Evolutionary conservation across 2,329 filamentous ascomycete species (phyloP).

Genomic region (Cryphonectria radicalis): DNA sequence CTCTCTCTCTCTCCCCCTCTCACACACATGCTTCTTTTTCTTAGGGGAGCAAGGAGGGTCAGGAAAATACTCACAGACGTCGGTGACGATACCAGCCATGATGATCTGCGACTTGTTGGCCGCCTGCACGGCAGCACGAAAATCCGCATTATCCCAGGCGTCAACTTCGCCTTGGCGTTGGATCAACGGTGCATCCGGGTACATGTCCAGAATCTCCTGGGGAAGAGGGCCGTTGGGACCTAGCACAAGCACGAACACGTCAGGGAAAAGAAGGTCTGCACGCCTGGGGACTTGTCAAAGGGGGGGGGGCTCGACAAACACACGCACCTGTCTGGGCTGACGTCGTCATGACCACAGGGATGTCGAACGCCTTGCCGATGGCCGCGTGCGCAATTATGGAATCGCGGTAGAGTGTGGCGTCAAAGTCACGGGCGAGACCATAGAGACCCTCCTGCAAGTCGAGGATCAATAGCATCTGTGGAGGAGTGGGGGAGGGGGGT

Average conservation of each 20-base stretch:
- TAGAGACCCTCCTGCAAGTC: slow-evolving; percentile 65
- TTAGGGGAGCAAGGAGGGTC: neutral
- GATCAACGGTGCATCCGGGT: slow-evolving; percentile 69
- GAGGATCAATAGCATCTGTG: slow-evolving; percentile 58
- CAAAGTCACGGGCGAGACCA: slow-evolving; percentile 66
- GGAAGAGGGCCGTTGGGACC: slow-evolving; percentile 75
- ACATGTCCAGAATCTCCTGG: slow-evolving; percentile 69
- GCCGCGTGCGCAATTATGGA: slow-evolving; percentile 71
- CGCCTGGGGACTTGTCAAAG: neutral
- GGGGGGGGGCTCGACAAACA: slow-evolving; percentile 27
- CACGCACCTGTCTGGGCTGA: slow-evolving; percentile 60
- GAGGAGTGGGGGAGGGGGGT: neutral
- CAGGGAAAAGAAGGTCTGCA: slow-evolving; percentile 14
- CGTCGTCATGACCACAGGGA: slow-evolving; percentile 72
- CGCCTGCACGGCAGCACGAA: slow-evolving; percentile 66
- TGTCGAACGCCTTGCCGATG: slow-evolving; percentile 66
- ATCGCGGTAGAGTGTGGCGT: slow-evolving; percentile 66
- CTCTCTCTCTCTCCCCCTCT: too few relatives aligned
- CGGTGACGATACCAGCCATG: slow-evolving; percentile 72
- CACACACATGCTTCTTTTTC: neutral
- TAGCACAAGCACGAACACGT: slow-evolving; percentile 14
- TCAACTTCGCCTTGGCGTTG: slow-evolving; percentile 73
- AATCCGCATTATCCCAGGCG: slow-evolving; percentile 76
- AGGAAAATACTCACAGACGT: slow-evolving; percentile 57
- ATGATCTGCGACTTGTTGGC: slow-evolving; percentile 72